phyloP scores from a whole-genome alignment of 805 yeast species.

The Candida piceae region DNA sequence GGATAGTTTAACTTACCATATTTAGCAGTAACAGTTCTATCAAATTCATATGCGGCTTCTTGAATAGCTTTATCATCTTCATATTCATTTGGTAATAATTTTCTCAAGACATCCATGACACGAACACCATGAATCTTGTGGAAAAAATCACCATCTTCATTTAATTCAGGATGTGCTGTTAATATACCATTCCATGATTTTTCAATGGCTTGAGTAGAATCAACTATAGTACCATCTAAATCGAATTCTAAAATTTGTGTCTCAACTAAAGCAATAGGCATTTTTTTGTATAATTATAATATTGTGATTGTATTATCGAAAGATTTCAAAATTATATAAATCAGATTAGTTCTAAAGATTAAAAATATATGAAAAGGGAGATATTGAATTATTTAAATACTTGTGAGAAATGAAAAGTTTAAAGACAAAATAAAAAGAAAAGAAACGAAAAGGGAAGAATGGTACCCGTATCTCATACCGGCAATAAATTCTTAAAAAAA shows the following conservation, averaged over 20 bases:
- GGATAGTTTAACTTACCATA: slow-evolving; percentile 71
- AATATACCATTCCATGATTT: slow-evolving; percentile 77
- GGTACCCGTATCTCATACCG: too few relatives aligned
- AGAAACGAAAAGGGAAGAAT: too few relatives aligned
- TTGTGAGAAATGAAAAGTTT: too few relatives aligned
- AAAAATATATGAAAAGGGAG: too few relatives aligned
- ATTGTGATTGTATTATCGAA: too few relatives aligned
- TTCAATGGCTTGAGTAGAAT: slow-evolving; percentile 78
- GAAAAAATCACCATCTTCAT: slow-evolving; percentile 45
- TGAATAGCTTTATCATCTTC: slow-evolving; percentile 11
- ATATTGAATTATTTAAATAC: too few relatives aligned
- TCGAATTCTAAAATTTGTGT: slow-evolving; percentile 51
- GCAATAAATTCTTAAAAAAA: too few relatives aligned
- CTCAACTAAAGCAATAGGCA: slow-evolving; percentile 9
- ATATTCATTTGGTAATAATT: slow-evolving; percentile 49
- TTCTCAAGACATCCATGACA: slow-evolving; percentile 70
- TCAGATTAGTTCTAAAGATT: too few relatives aligned
- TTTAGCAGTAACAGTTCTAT: slow-evolving; percentile 63
- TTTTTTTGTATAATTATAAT: neutral
- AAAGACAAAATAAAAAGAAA: too few relatives aligned
- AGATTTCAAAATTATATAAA: too few relatives aligned
- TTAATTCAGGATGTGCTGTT: slow-evolving; percentile 53
- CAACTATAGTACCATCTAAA: slow-evolving; percentile 83
- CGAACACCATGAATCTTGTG: slow-evolving; percentile 79
- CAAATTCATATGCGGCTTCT: slow-evolving; percentile 35